Conservation (phyloP, 805 yeast genomes). For the Saccharomycopsis fermentans region DNA sequence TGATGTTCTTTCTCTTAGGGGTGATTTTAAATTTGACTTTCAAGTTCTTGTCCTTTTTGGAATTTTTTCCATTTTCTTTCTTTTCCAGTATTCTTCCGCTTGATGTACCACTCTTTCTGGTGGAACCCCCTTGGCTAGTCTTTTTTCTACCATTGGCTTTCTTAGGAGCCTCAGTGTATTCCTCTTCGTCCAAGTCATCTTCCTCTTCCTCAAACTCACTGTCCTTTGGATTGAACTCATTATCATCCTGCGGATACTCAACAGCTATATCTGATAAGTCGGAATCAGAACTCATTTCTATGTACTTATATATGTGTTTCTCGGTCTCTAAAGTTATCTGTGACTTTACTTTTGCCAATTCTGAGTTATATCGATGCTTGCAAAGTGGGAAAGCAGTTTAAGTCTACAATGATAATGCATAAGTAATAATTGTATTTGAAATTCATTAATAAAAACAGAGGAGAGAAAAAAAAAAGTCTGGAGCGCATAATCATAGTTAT, state of each 20-base stretch:
- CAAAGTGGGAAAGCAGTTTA: no score
- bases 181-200: constrained; percentile 4
- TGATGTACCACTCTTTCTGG: neutral
- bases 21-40: constrained; percentile 4
- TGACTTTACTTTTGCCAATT: no score
- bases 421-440: no score
- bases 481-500: no score
- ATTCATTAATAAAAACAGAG: no score
- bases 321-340: no score
- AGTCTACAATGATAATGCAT: no score
- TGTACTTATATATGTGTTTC: no score
- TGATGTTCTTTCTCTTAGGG: neutral
- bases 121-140: neutral
- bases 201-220: constrained; percentile 6
- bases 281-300: neutral
- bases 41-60: neutral
- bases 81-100: neutral
- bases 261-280: neutral
- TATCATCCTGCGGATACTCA: neutral
- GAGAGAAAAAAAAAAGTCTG: no score
- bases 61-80: neutral
- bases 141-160: constrained; percentile 11
- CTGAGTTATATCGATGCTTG: no score
- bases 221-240: constrained; percentile 5
- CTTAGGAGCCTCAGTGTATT: constrained; percentile 1